Conservation (phyloP, 192 early-diverging fungal species). For the Funneliformis geosporum region DNA sequence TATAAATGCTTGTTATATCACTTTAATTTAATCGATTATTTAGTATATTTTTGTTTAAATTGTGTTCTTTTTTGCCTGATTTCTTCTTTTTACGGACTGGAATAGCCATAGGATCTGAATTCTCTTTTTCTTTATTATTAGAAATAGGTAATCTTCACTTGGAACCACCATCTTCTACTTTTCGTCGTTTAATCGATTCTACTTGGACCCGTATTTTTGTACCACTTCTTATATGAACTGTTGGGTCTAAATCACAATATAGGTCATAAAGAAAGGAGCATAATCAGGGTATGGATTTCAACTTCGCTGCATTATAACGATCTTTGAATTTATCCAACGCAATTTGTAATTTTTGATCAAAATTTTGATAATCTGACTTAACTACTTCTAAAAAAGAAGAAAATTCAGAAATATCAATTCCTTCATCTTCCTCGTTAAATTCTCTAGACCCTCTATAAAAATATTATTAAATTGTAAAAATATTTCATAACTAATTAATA, state of each 20-base stretch:
- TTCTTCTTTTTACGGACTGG: background rate
- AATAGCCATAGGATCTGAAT: background rate
- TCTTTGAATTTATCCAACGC: background rate
- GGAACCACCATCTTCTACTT: background rate
- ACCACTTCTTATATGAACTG: too few species aligned
- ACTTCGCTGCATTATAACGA: background rate
- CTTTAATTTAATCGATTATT: background rate
- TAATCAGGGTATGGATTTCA: background rate
- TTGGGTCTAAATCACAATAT: too few species aligned
- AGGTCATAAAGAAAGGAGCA: background rate
- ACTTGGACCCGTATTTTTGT: too few species aligned
- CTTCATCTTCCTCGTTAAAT: background rate
- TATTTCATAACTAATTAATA: too few species aligned
- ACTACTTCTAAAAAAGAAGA: background rate
- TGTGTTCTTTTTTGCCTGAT: background rate
- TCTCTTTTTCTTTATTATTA: background rate
- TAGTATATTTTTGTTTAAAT: slow-evolving; percentile 5
- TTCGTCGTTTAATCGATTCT: too few species aligned
- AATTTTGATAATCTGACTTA: slow-evolving; percentile 8
- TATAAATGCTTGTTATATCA: too few species aligned
- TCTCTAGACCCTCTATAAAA: background rate
- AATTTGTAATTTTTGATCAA: background rate
- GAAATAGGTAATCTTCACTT: background rate
- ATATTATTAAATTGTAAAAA: background rate
- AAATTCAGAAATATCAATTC: background rate